These are phyloP conservation scores for Cryptococcus amylolentus DNA, from an alignment of 1,284 basidiomycete genomes.

Conservation along the genomic window DNA sequence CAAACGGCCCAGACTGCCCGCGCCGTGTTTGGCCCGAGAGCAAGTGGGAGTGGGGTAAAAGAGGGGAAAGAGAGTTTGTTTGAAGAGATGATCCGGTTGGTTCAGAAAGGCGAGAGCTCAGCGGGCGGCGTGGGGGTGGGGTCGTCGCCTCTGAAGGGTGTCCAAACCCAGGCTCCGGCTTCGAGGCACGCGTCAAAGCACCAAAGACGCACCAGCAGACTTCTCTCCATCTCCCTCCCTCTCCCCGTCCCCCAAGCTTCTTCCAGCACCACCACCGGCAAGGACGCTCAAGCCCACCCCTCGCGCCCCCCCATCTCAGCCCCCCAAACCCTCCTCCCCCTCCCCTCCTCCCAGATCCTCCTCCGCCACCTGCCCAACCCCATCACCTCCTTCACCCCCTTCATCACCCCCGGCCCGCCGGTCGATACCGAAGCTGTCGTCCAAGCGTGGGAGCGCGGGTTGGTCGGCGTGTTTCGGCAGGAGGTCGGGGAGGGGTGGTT, in stretches of 20 bases:
- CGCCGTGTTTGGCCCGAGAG: conserved; percentile 30
- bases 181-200: conserved; percentile 9
- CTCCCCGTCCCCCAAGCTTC: conserved; percentile 13
- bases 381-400: conserved; percentile 47
- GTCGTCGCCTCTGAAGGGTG: no score
- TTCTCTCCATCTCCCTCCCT: conserved; percentile 43
- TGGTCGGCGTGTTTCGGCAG: conserved; percentile 26
- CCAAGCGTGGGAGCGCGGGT: conserved; percentile 33
- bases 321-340: conserved; percentile 33
- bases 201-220: conserved; percentile 35
- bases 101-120: conserved; percentile 38
- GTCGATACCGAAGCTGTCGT: conserved; percentile 50
- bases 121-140: no score
- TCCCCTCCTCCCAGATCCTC: conserved; percentile 49
- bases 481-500: conserved; percentile 38
- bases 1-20: conserved; percentile 32
- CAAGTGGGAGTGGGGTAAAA: conserved; percentile 2
- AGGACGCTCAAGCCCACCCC: neutral
- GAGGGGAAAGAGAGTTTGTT: conserved; percentile 29
- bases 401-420: conserved; percentile 59
- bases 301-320: conserved; percentile 32
- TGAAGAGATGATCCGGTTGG: conserved; percentile 36
- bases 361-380: conserved; percentile 43
- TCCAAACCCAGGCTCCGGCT: no score
- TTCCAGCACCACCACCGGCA: neutral